Conservation (phyloP, 768 basidiomycete species). For the Rhodotorula graminis region DNA sequence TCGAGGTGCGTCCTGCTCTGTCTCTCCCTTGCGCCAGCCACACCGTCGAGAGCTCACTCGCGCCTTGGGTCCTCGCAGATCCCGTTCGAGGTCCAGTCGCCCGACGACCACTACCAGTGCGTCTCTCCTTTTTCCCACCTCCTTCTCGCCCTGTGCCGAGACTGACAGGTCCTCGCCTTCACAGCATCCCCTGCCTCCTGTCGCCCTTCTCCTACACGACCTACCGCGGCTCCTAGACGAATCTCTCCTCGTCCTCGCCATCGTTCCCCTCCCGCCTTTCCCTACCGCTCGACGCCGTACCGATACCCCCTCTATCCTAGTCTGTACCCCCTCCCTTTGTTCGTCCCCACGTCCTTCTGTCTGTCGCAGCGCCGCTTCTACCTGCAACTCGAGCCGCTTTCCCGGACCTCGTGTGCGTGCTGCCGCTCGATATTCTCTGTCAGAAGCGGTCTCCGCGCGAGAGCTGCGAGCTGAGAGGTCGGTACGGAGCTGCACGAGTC, state of each 20-base stretch:
- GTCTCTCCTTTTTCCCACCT: not conserved
- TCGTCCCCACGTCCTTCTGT: too few relatives aligned
- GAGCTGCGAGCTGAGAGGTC: too few relatives aligned
- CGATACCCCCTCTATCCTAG: too few relatives aligned
- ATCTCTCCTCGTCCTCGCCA: not conserved
- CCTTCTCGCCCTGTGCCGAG: not conserved
- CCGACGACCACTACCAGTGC: constrained; percentile 44
- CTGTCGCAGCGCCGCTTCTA: too few relatives aligned
- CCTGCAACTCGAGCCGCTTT: too few relatives aligned
- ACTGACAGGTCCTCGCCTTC: not conserved
- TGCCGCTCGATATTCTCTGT: too few relatives aligned
- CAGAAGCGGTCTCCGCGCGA: too few relatives aligned
- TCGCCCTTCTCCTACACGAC: constrained; percentile 44
- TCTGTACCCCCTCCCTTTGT: too few relatives aligned
- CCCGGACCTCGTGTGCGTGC: too few relatives aligned
- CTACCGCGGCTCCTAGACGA: constrained; percentile 42
- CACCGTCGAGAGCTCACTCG: not conserved
- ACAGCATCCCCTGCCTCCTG: constrained; percentile 43
- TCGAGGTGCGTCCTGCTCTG: constrained; percentile 40
- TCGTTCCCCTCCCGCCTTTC: not conserved
- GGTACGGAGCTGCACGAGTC: too few relatives aligned
- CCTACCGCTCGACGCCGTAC: too few relatives aligned
- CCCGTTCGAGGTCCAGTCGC: constrained; percentile 43
- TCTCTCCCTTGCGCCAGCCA: too few relatives aligned
- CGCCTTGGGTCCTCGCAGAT: constrained; percentile 24